Conservation (phyloP, 345 rosid genomes). For the Litchi chinensis region DNA sequence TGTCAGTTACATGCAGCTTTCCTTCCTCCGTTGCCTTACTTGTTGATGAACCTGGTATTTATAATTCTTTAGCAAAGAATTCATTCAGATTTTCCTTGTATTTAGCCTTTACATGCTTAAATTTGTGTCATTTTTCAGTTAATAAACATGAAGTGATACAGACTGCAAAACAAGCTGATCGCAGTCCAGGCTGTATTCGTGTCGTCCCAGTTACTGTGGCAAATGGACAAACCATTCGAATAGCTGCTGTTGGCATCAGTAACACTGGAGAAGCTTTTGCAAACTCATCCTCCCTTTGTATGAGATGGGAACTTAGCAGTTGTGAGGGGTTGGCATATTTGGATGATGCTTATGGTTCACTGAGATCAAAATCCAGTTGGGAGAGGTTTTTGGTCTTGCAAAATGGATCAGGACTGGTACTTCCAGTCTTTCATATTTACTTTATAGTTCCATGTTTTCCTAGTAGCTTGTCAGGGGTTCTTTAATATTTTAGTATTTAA, state of each 20-base stretch:
- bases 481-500: neutral
- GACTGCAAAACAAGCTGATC: constrained; percentile 61
- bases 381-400: constrained; percentile 78
- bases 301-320: constrained; percentile 75
- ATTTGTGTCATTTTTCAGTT: constrained; percentile 50
- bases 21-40: constrained; percentile 75
- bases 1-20: constrained; percentile 63
- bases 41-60: constrained; percentile 88
- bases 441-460: constrained; percentile 5
- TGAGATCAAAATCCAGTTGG: constrained; percentile 65
- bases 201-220: constrained; percentile 75
- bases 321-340: constrained; percentile 77
- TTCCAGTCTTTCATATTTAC: constrained; percentile 15
- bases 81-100: neutral
- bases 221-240: constrained; percentile 77
- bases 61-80: neutral
- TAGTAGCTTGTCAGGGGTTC: constrained; percentile 3
- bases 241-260: constrained; percentile 79
- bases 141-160: constrained; percentile 63
- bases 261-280: constrained; percentile 76
- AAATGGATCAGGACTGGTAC: constrained; percentile 85
- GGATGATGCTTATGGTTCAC: constrained; percentile 56
- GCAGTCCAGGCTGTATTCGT: constrained; percentile 54
- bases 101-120: constrained; percentile 18
- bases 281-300: constrained; percentile 82